Base-by-base conservation (phyloP, 2,329 filamentous ascomycete genomes). In the Neonectria neomacrospora region DNA sequence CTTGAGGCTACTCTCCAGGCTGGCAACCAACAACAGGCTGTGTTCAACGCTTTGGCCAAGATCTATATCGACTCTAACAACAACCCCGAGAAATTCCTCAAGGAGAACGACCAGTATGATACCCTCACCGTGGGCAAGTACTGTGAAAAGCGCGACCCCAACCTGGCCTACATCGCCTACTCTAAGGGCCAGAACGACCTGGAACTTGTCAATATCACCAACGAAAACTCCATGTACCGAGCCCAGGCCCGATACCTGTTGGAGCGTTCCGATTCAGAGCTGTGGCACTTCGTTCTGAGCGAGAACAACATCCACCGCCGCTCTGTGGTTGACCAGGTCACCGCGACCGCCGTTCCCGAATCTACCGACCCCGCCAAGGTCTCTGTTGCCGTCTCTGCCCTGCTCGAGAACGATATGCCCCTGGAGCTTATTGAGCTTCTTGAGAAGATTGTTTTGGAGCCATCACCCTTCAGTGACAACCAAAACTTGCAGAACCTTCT, bases 31-130 rank as follows among this genome's bases (percentile, higher is more conserved):
- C 94, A 99, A 79, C 94, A 97, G 78, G 96, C 95, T 47, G 92
- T 99, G 18, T 98, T 92, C 86, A 98, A 99, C 71, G 96, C 96
- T 7, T 86, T 99, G 30, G 96, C 96, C 54, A 99, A 99, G 88
- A 99, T 99, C 72, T 99, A 99, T 82, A 99, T 99, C 62, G 96
- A 99, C 80, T 94, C 90, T 71, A 99, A 99, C 86, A 97, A 97
- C 82, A 94, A 97, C 77, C 96, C 96, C 0, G 96, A 99, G 85
- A 92, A 93, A 76, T 99, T 99, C 84, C 83, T 99, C 55, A 97
- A 96, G 83, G 93, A 97, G 81, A 99, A 99, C 76, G 93, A 97
- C 74, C 89, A 96, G 77, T 99, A 99, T 71, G 96, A 99, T 76
- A 93, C 96, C 3, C 83, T 98, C 42, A 88, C 85, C 23, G 93